A percentile compares a stretch with the other conserved stretches of the same genome.
Evolutionary conservation across 805 yeast genomes (phyloP).

Genomic region (Debaryomyces prosopidis): DNA sequence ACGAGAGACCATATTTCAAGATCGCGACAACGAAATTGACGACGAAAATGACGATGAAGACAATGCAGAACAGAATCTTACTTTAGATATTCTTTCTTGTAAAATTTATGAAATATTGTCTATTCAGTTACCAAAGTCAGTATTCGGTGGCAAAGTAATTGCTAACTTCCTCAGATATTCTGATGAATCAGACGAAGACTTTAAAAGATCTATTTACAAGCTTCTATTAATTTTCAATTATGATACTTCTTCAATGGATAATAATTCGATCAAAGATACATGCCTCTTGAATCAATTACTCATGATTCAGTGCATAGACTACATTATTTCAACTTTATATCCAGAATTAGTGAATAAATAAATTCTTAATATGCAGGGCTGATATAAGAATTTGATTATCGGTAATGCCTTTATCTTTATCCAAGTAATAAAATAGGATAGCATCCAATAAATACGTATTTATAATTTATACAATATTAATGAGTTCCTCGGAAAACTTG

Average conservation of each 20-base stretch:
- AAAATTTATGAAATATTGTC: slow-evolving; percentile 12
- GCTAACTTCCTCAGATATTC: slow-evolving; percentile 9
- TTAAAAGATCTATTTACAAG: slow-evolving; percentile 12
- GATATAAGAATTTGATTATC: background rate
- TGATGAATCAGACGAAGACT: slow-evolving; percentile 17
- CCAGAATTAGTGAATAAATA: slow-evolving; percentile 19
- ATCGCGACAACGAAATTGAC: slow-evolving; percentile 1
- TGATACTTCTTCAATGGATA: slow-evolving; percentile 1
- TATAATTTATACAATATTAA: background rate
- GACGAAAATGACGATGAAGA: background rate
- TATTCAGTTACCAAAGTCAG: background rate
- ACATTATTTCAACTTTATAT: slow-evolving; percentile 18
- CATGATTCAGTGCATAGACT: slow-evolving; percentile 21
- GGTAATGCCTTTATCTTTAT: too few relatives aligned
- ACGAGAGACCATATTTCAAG: slow-evolving; percentile 3
- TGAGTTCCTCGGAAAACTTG: background rate
- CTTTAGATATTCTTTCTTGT: slow-evolving; percentile 14
- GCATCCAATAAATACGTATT: background rate
- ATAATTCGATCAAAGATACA: slow-evolving; percentile 3
- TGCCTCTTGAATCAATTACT: slow-evolving; percentile 22
- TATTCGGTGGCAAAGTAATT: background rate
- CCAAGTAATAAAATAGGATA: too few relatives aligned
- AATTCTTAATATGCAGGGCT: slow-evolving; percentile 2
- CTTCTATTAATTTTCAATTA: slow-evolving; percentile 18
- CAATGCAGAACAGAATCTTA: background rate